phyloP scores from a whole-genome alignment of 1,284 basidiomycete genomes.

The Fomitopsis schrenkii region DNA sequence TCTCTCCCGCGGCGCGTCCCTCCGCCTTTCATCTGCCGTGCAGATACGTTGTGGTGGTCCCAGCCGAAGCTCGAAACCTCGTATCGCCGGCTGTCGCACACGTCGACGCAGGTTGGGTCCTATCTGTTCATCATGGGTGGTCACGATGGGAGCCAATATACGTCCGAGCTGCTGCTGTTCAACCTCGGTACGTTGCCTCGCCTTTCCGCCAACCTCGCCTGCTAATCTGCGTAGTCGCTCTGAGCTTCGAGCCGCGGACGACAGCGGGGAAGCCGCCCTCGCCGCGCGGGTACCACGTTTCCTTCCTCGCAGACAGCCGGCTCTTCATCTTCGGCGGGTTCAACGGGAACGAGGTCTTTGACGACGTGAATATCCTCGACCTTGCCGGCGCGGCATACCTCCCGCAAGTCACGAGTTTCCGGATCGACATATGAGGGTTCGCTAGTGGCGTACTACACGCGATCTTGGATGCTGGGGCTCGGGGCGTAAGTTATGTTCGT shows the following conservation, averaged over 20 bases:
- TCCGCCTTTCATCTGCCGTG: neutral
- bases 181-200: slow-evolving; percentile 67
- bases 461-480: neutral
- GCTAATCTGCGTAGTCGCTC: slow-evolving; percentile 44
- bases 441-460: neutral
- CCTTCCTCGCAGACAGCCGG: slow-evolving; percentile 79
- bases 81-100: slow-evolving; percentile 80
- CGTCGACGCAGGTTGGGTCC: slow-evolving; percentile 88
- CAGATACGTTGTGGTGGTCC: slow-evolving; percentile 74
- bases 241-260: slow-evolving; percentile 60
- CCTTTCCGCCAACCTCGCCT: slow-evolving; percentile 23
- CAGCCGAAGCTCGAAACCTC: slow-evolving; percentile 50
- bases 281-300: slow-evolving; percentile 79
- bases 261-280: slow-evolving; percentile 69
- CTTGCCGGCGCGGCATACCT: slow-evolving; percentile 86
- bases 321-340: slow-evolving; percentile 88
- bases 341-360: slow-evolving; percentile 77
- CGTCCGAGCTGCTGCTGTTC: slow-evolving; percentile 77
- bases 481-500: slow-evolving; percentile 6
- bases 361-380: slow-evolving; percentile 84
- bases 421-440: slow-evolving; percentile 38
- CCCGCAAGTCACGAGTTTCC: slow-evolving; percentile 86
- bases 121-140: slow-evolving; percentile 90
- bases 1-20: neutral
- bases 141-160: slow-evolving; percentile 79